Base-by-base conservation (phyloP, 345 rosid genomes). In the Bruguiera parviflora region DNA sequence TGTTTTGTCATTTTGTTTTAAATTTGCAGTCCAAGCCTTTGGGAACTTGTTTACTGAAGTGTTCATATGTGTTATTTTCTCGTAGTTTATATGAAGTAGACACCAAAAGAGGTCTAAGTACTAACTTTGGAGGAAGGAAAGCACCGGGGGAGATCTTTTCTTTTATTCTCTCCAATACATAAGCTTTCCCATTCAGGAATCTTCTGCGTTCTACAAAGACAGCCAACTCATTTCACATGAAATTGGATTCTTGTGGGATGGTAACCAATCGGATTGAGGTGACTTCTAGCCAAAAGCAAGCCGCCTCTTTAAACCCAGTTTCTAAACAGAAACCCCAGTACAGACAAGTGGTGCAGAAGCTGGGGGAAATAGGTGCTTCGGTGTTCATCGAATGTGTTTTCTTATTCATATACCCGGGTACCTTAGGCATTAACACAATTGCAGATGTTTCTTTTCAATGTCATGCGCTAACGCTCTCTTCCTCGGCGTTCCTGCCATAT, bases 351-450 rank as follows among this genome's bases (percentile, higher is more conserved):
- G 28, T 21, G 46, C 58, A 63, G 69, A 62, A 78, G 28, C 60
- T 58, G 24, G 64, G 67, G 53, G 25, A 47, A 11, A 19, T 39
- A 16, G 64, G 73, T 61, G 49, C 16, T 28, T 27, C n/a, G 25
- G 39, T 59, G 25, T 51, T 46, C 61, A 61, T 65, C 59, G 18
- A 31, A 10, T 19, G 58, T 49, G 27, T 75, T 29, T 29, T 68
- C 56, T 79, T 79, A 79, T 84, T 75, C 19, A 66, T 74, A 47
- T 68, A 72, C 52, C 70, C 52, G 43, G 70, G 73, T 70, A 58
- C 57, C 32, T 24, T 71, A 67, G 22, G 58, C 35, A 53, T 64
- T 20, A 53, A 46, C 37, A 46, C 27, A 65, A 35, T 39, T n/a
- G 65, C 28, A 19, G 75, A 59, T 20, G 46, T 64, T 53, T 67